Evolutionary conservation across 495 filamentous ascomycete genomes (phyloP), one percentile per base, ranked within the genome.

Genomic region (Haplographium delicatum): DNA sequence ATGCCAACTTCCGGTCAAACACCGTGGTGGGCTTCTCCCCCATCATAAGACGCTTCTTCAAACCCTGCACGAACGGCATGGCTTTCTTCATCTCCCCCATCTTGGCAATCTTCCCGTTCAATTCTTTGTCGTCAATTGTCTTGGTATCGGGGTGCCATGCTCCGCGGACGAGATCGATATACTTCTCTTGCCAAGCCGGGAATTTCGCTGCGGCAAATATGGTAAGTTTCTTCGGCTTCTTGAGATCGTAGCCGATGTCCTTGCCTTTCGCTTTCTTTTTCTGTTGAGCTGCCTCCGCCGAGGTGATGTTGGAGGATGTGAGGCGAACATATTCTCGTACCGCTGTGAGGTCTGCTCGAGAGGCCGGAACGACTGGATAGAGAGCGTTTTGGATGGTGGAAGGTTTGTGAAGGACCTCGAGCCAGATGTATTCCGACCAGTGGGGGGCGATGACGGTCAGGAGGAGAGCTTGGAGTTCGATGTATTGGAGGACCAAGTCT

Each of bases 401-500:
- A 41, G 72, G 54, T 71, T 95, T 85, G 52, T 81, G 75, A 50
- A 98, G 82, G 9, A 96, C 75, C 67, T 96, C 89, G 30, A 82
- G 79, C 87, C 88, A 97, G 61, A 98, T 80, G 64, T 94, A 87
- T 59, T 97, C 93, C 44, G 89, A 75, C 86, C 89, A 98, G 71
- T 98, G 93, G 44, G 93, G 93, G 8, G 91, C 85, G 54, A 93
- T 83, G 25, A 85, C 82, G 7, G 82, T 76, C 44, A 95, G 70
- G 55, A 93, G 70, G 31, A 93, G 75, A 44, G 87, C 83, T 67
- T 97, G 91, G n/a, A 93, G 77, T 64, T 89, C 81, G 50, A 93
- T 80, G 66, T 95, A 98, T 56, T 82, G 78, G 53, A 74, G 62
- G 11, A 89, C 72, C 30, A 91, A 70, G 56, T 86, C 82, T 53